Evolutionary conservation across 2,329 filamentous ascomycete genomes (phyloP).

Genomic region (Verticillium zaregamsianum): DNA sequence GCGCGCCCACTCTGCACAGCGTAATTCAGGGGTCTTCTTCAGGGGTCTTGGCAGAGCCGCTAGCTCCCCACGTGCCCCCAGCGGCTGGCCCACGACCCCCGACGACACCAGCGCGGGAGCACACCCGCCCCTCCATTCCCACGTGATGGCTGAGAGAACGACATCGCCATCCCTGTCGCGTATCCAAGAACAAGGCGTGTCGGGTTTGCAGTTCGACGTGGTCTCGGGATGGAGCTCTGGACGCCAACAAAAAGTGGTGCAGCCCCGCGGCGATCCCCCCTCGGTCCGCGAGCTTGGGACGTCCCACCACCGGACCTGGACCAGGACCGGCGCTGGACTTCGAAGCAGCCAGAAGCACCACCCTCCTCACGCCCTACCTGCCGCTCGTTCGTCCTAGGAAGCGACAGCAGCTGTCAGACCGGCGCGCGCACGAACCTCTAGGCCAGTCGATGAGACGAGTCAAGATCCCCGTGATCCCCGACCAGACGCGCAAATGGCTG

Average conservation of each 20-base stretch:
- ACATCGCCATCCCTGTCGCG: background rate
- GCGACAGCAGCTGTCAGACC: background rate
- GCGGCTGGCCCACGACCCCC: background rate
- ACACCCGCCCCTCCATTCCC: background rate
- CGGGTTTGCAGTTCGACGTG: background rate
- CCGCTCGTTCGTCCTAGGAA: background rate
- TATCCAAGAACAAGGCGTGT: background rate
- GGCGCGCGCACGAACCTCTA: background rate
- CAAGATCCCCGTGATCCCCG: background rate
- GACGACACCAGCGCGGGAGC: background rate
- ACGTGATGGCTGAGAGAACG: background rate
- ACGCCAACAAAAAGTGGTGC: background rate
- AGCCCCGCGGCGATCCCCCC: background rate
- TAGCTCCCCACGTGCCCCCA: background rate
- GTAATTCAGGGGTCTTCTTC: background rate
- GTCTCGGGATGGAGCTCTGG: background rate
- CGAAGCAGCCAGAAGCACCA: background rate
- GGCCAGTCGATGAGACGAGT: background rate
- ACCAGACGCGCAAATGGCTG: conserved; percentile 7
- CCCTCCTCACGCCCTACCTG: background rate
- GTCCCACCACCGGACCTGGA: background rate
- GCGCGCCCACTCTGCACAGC: background rate
- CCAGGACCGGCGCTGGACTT: background rate
- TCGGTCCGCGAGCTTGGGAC: background rate
- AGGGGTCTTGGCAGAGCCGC: background rate